Base-by-base conservation (phyloP, 106 monocot species). In the Dendrobium huoshanense region DNA sequence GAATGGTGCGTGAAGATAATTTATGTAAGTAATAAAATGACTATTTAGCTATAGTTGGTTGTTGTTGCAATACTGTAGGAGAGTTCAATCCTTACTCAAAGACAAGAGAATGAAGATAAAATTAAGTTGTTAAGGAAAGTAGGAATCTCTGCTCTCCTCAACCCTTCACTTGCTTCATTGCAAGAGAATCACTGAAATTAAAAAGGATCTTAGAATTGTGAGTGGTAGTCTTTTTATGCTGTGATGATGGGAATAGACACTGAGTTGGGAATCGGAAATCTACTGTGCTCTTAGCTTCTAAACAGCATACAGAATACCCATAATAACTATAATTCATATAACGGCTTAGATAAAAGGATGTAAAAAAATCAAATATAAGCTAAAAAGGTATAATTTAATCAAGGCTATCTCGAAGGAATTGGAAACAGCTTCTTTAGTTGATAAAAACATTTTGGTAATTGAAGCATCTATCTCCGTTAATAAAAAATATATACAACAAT, bases 101-200 rank as follows among this genome's bases (percentile, higher is more conserved):
- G 74, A 43, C 74, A 44, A 74, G 74, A 74, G 74, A 15, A 74
- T 5, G 8, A 74, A n/a, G 42, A 73, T 73, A 40, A 73, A 73
- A 3, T 6, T 42, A 33, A 68, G 33, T 33, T 33, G 70, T 33
- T 5, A 70, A 70, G 70, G 70, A 37, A 70, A 61, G 22, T 61
- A 25, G 27, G 73, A 73, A 73, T 73, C 73, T 73, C 73, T 42
- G 42, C 16, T 41, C 42, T 73, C 70, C 33, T 70, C 70, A 31
- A 33, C 31, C 70, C 70, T 70, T 9, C 29, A 67, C 22, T 29
- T 10, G 27, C 33, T 70, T 70, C 33, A 70, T 19, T 70, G 70
- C 37, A 73, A 73, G 41, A 73, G 40, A 73, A 40, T 73, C 42
- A 73, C 73, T 73, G 5, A 61, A 61, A 16, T 37, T n/a, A 61